Conservation (phyloP, 2,329 filamentous ascomycete genomes). For the Fusarium beomiforme region DNA sequence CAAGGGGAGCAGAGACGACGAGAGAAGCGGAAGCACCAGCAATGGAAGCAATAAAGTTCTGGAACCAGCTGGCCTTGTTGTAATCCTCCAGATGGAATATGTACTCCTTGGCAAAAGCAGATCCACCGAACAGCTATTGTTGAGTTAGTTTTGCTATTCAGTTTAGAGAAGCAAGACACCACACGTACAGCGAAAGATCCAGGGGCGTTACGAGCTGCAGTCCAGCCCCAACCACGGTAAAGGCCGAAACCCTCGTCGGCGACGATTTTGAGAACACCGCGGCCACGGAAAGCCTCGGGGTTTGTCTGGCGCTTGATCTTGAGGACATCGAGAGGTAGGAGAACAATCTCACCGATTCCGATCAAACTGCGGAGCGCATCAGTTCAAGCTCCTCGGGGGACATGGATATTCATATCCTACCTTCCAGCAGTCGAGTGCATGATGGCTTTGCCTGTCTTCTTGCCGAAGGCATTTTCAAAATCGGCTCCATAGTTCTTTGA, state of each 20-base stretch:
- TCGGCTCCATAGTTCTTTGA: conserved; percentile 79
- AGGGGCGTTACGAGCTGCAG: conserved; percentile 93
- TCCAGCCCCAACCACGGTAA: conserved; percentile 98
- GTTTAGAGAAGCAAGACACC: background rate
- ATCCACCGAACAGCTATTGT: conserved; percentile 93
- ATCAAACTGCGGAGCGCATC: conserved; percentile 72
- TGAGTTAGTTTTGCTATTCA: conserved; percentile 28
- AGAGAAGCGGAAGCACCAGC: conserved; percentile 95
- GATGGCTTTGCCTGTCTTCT: conserved; percentile 97
- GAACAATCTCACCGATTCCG: conserved; percentile 95
- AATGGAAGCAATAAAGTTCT: conserved; percentile 98
- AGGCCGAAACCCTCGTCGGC: conserved; percentile 94
- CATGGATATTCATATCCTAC: conserved; percentile 53
- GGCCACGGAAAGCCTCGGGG: conserved; percentile 95
- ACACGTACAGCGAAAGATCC: conserved; percentile 90
- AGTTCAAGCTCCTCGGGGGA: conserved; percentile 10
- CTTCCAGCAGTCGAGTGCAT: conserved; percentile 97
- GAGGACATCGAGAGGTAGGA: conserved; percentile 93
- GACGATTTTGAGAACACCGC: conserved; percentile 89
- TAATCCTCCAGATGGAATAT: conserved; percentile 90
- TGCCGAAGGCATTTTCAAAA: conserved; percentile 92
- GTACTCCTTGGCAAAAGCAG: conserved; percentile 97
- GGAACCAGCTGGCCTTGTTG: conserved; percentile 91
- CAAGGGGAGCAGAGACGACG: conserved; percentile 92
- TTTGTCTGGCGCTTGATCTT: conserved; percentile 99